Percentiles rank a stretch among this genome's conserved stretches.
These are phyloP conservation scores for Sporothrix brasiliensis DNA, from an alignment of 2,329 filamentous ascomycete genomes.

Conservation along the genomic window DNA sequence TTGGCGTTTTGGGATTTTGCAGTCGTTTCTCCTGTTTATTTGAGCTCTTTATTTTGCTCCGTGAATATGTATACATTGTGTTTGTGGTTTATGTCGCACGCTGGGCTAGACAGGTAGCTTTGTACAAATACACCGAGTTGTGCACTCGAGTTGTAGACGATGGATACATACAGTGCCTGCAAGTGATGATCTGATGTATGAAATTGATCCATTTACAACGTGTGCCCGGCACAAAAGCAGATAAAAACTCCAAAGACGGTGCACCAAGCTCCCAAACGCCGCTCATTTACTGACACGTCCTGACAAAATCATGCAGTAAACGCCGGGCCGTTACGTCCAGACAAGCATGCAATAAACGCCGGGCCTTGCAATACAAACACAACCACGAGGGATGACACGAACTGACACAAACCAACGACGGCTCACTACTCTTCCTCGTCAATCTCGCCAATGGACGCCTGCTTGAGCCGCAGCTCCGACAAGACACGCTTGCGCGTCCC, in stretches of 20 bases:
- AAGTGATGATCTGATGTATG: background rate
- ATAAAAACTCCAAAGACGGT: too few relatives aligned
- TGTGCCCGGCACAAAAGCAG: background rate
- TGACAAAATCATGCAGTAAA: constrained; percentile 1
- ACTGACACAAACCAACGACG: too few relatives aligned
- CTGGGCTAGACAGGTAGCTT: constrained; percentile 7
- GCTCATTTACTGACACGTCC: background rate
- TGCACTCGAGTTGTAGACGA: background rate
- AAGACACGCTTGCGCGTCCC: constrained; percentile 52
- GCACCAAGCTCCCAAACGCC: constrained; percentile 8
- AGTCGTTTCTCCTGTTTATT: background rate
- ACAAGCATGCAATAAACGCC: constrained; percentile 6
- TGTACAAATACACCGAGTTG: background rate
- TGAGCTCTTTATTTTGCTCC: background rate
- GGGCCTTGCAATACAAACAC: background rate
- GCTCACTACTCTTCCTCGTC: constrained; percentile 40
- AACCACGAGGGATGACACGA: background rate
- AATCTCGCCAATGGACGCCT: constrained; percentile 44
- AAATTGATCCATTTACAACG: constrained; percentile 1
- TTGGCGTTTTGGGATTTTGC: constrained; percentile 12
- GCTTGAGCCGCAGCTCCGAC: constrained; percentile 47
- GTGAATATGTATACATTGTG: background rate
- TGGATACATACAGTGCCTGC: background rate
- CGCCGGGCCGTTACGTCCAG: background rate
- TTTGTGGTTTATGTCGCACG: background rate